Base-by-base conservation (phyloP, 2,329 filamentous ascomycete genomes). In the Cucurbitaria berberidis region DNA sequence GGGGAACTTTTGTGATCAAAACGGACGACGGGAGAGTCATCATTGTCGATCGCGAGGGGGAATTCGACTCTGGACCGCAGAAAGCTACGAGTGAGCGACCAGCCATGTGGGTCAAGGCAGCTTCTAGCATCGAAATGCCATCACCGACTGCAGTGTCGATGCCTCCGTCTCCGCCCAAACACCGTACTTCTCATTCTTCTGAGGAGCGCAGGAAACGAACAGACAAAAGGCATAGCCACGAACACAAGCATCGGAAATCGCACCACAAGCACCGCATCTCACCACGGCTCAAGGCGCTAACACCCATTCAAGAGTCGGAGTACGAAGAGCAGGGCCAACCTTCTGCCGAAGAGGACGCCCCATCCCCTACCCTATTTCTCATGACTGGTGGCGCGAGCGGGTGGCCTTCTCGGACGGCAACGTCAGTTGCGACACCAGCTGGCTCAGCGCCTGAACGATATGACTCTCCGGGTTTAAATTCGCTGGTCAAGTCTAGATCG, bases 1-100 rank as follows among this genome's bases (percentile, higher is more conserved):
- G 60, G 61, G 66, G 63, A 0, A 59, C 50, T 0, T 70, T 70
- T 41, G 48, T 74, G 5, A 68, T 73, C 29, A 59, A 60, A 32
- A 53, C 42, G 1, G 51, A 62, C 1, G 55, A 67, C 42, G 67
- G 67, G n/a, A 29, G 65, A 19, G 64, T 73, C 5, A 50, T 70
- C 18, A 44, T 73, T 13, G 58, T 72, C n/a, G 69, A 66, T 27
- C 35, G 48, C 9, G 54, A 64, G 11, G 67, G 62, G 0, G 67
- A 66, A 38, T 69, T 59, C 47, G 69, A 73, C 43, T 68, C 66
- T 22, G 67, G 67, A 39, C 36, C 34, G 15, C 38, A 16, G 18
- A 27, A 49, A 13, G 21, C 43, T 35, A 26, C 19, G n/a, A n/a
- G n/a, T n/a, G n/a, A n/a, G n/a, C n/a, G 34, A 57, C 19, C 36